phyloP scores from a whole-genome alignment of 2,329 filamentous ascomycete genomes.

The Penicillium griseofulvum region DNA sequence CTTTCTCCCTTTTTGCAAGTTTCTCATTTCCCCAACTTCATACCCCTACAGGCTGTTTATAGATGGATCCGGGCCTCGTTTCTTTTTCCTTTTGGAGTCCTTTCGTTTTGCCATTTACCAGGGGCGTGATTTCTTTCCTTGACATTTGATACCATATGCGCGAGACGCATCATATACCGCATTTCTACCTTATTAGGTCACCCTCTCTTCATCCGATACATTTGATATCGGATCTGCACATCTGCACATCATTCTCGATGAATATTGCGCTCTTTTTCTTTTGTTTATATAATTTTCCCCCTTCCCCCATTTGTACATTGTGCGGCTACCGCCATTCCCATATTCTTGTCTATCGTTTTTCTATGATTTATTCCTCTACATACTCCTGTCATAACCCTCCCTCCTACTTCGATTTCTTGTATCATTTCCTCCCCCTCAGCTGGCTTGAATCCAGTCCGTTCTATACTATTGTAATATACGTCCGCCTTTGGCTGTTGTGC shows the following conservation, averaged over 20 bases:
- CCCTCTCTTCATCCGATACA: constrained; percentile 9
- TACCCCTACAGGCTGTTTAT: constrained; percentile 41
- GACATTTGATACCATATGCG: constrained; percentile 34
- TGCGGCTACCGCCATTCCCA: constrained; percentile 15
- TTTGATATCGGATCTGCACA: constrained; percentile 7
- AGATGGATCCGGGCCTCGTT: constrained; percentile 38
- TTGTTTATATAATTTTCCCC: constrained; percentile 17
- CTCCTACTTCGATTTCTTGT: constrained; percentile 15
- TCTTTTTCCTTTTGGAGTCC: constrained; percentile 28
- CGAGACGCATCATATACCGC: constrained; percentile 31
- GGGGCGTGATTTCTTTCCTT: constrained; percentile 20
- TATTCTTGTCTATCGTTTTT: constrained; percentile 13
- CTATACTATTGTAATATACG: constrained; percentile 37
- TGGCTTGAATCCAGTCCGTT: constrained; percentile 25
- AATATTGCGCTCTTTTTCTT: constrained; percentile 23
- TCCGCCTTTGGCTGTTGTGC: constrained; percentile 14
- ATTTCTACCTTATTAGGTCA: constrained; percentile 12
- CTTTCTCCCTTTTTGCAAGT: constrained; percentile 20
- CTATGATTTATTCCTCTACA: constrained; percentile 6
- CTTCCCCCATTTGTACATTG: constrained; percentile 25
- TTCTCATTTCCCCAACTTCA: constrained; percentile 30
- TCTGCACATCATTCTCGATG: constrained; percentile 14
- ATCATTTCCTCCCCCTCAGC: constrained; percentile 20
- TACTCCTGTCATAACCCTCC: constrained; percentile 7
- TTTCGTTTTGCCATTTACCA: constrained; percentile 19